Evolutionary conservation across 2,329 filamentous ascomycete genomes (phyloP), one percentile per base, ranked within the genome.

Genomic region (Sporothrix protearum): DNA sequence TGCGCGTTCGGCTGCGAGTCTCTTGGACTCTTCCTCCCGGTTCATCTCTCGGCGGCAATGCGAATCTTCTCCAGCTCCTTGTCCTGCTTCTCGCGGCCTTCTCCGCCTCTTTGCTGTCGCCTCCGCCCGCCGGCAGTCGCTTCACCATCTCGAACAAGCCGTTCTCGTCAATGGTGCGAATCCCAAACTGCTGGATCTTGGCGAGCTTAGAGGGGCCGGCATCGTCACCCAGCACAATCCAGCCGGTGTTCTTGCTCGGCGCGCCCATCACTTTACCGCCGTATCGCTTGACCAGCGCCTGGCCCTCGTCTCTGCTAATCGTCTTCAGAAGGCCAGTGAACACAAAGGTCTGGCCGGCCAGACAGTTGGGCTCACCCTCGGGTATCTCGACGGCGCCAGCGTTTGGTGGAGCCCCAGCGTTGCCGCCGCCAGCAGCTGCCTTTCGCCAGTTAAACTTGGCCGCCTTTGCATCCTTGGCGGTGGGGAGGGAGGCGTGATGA

Each of bases 151-250:
- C 91, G 76, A 97, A 97, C 2, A 99, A 83, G 0, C 96, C 96
- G 75, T 96, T 88, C 79, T 99, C 96, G 76, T 97, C 91, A 77
- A 99, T 97, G 0, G 94, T 96, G 80, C 94, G 97, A 79, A 98
- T 88, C 0, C 88, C 88, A 76, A 92, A 83, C 25, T 93, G 87
- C 71, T 87, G 85, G 76, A 99, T 98, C 76, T 94, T 97, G 75
- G 90, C 85, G 53, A 99, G 85, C 79, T 99, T 99, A 80, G 91
- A 96, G 0, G 96, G 96, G 0, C 96, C 96, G 30, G 96, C 96
- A 79, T 98, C 96, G 33, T 87, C 87, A 57, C 96, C 96, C 2
- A 99, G 86, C 19, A 99, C 92, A 61, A 99, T 94, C 78, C 93
- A 99, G 77, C 87, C 96, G 0, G 96, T 99, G 81, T 97, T 98